These are phyloP conservation scores for Cladosporium austrohemisphaericum DNA, from an alignment of 2,329 filamentous ascomycete genomes.

Conservation along the genomic window DNA sequence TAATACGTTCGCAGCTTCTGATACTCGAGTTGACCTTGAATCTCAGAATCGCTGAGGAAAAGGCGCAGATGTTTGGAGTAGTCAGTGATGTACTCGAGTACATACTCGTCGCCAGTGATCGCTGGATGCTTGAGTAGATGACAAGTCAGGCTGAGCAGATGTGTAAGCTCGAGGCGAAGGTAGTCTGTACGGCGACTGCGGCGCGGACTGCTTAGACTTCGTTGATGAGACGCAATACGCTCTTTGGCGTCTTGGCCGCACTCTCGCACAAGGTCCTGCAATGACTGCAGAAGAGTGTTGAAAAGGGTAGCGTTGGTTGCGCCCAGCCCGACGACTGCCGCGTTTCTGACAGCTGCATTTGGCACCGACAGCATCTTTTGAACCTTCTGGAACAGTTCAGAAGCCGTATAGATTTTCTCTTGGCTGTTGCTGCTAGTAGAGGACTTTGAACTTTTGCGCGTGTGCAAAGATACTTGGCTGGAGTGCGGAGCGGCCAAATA, in stretches of 20 bases:
- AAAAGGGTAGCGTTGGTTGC: conserved; percentile 96
- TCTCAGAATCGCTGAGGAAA: conserved; percentile 90
- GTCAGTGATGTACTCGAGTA: conserved; percentile 79
- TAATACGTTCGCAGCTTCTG: conserved; percentile 89
- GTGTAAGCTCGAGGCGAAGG: conserved; percentile 87
- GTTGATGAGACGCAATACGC: conserved; percentile 70
- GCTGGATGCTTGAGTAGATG: conserved; percentile 78
- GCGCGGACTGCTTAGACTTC: conserved; percentile 76
- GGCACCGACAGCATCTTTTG: conserved; percentile 80
- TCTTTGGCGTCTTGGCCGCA: conserved; percentile 87
- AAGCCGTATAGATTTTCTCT: conserved; percentile 80
- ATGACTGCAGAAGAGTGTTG: conserved; percentile 79
- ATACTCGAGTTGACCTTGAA: conserved; percentile 92
- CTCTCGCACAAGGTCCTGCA: conserved; percentile 78
- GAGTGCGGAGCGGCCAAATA: conserved; percentile 43
- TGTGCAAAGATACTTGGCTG: conserved; percentile 61
- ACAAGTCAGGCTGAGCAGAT: conserved; percentile 91
- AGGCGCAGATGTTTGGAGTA: conserved; percentile 91
- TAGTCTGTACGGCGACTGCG: conserved; percentile 81
- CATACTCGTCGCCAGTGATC: conserved; percentile 75
- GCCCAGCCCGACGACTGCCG: conserved; percentile 85
- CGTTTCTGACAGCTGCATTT: conserved; percentile 77
- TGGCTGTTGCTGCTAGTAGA: conserved; percentile 54
- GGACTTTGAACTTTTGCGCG: conserved; percentile 74
- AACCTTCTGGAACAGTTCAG: conserved; percentile 84